phyloP scores from a whole-genome alignment of 331 rosid species.

The Prunus yedoensis region DNA sequence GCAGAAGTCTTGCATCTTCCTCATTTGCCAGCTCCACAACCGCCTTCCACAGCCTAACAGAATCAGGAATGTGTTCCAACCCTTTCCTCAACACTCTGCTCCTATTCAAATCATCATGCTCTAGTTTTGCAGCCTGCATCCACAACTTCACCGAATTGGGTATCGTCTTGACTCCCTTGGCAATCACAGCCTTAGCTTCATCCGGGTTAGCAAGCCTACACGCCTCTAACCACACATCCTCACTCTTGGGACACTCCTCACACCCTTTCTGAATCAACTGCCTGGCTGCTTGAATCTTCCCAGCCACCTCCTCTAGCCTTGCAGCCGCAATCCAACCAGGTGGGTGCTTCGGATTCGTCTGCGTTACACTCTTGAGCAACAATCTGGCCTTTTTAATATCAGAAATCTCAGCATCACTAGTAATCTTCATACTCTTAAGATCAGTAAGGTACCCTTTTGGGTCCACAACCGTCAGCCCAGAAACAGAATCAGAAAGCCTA shows the following conservation, averaged over 20 bases:
- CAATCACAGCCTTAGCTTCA: slow-evolving; percentile 82
- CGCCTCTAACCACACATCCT: slow-evolving; percentile 88
- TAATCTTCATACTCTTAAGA: slow-evolving; percentile 79
- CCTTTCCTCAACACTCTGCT: slow-evolving; percentile 91
- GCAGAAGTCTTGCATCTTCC: slow-evolving; percentile 77
- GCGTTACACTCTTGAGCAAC: slow-evolving; percentile 78
- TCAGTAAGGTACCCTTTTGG: slow-evolving; percentile 80
- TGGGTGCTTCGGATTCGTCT: slow-evolving; percentile 80
- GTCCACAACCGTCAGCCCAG: slow-evolving; percentile 79
- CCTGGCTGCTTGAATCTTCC: slow-evolving; percentile 74
- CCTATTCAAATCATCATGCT: slow-evolving; percentile 59
- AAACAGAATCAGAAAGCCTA: slow-evolving; percentile 73
- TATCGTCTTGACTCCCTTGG: slow-evolving; percentile 67
- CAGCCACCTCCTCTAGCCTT: slow-evolving; percentile 77
- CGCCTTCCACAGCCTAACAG: slow-evolving; percentile 89
- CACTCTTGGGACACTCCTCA: slow-evolving; percentile 82
- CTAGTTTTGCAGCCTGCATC: slow-evolving; percentile 76
- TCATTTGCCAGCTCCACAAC: slow-evolving; percentile 87
- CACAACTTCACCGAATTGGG: slow-evolving; percentile 75
- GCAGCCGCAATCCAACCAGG: slow-evolving; percentile 92
- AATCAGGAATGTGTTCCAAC: slow-evolving; percentile 74
- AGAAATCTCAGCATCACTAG: slow-evolving; percentile 84
- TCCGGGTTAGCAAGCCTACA: slow-evolving; percentile 78
- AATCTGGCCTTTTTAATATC: slow-evolving; percentile 82
- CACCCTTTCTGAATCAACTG: slow-evolving; percentile 77